Evolutionary conservation across 345 rosid genomes (phyloP).

Genomic region (Pistacia atlantica): DNA sequence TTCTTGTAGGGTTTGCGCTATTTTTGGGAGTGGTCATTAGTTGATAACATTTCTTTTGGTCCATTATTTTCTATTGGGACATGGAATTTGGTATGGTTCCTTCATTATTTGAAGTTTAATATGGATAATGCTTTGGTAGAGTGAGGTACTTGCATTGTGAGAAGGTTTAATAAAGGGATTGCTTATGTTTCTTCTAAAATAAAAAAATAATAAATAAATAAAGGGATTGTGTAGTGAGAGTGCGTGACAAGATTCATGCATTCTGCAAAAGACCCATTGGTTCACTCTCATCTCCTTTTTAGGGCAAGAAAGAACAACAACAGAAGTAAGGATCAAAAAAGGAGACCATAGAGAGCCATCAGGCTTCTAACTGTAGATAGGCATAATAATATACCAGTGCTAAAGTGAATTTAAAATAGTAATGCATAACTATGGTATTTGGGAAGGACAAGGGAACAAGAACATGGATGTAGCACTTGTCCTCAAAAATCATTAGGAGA

Average conservation of each 20-base stretch:
- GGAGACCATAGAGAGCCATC: neutral
- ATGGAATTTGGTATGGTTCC: neutral
- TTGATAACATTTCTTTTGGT: neutral
- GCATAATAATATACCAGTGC: neutral
- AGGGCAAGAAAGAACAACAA: neutral
- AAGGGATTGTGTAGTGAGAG: neutral
- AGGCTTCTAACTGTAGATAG: neutral
- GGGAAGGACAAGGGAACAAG: neutral
- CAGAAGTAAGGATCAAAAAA: neutral
- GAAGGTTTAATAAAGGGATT: neutral
- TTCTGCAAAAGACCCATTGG: neutral
- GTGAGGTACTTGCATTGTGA: neutral
- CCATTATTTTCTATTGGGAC: neutral
- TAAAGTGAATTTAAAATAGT: neutral
- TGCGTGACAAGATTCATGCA: neutral
- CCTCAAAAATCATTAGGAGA: too few relatives aligned
- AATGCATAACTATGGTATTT: slow-evolving; percentile 4
- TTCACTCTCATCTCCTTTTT: neutral
- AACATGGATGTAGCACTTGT: neutral
- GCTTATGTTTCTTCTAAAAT: neutral
- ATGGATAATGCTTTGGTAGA: neutral
- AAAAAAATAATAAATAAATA: too few relatives aligned
- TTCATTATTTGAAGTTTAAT: neutral
- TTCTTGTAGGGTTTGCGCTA: slow-evolving; percentile 6
- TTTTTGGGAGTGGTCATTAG: neutral